Evolutionary conservation across 768 basidiomycete species (phyloP).

Genomic region (Termitomyces sp.): DNA sequence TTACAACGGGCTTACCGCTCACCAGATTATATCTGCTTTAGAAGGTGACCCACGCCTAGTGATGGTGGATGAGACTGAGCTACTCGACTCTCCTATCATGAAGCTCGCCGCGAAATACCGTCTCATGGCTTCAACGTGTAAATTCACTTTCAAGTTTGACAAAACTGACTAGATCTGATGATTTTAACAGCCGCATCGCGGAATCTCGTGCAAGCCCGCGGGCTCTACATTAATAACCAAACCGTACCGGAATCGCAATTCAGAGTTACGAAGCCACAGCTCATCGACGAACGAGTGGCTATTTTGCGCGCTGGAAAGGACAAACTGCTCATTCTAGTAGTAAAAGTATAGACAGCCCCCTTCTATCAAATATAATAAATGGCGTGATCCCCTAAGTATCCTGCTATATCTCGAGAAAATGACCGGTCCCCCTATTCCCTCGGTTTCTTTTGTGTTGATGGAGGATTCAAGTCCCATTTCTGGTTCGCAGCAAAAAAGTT

Average conservation of each 20-base stretch:
- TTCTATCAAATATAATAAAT: too few relatives aligned
- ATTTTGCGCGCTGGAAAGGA: slow-evolving; percentile 76
- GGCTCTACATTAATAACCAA: slow-evolving; percentile 69
- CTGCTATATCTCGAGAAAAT: too few relatives aligned
- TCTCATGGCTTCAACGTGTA: slow-evolving; percentile 63
- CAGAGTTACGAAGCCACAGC: slow-evolving; percentile 36
- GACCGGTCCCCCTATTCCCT: too few relatives aligned
- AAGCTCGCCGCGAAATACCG: slow-evolving; percentile 60
- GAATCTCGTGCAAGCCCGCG: slow-evolving; percentile 57
- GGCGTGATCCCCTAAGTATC: too few relatives aligned
- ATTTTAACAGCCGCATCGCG: slow-evolving; percentile 56
- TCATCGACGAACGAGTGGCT: slow-evolving; percentile 59
- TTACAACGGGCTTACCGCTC: slow-evolving; percentile 44
- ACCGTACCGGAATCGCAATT: slow-evolving; percentile 48
- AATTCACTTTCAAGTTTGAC: slow-evolving; percentile 20
- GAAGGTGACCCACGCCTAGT: slow-evolving; percentile 62
- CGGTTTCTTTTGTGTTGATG: too few relatives aligned
- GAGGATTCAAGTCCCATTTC: too few relatives aligned
- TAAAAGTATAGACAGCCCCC: background rate
- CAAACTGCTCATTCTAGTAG: slow-evolving; percentile 54
- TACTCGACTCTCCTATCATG: slow-evolving; percentile 49
- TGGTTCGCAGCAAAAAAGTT: too few relatives aligned
- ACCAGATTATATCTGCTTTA: slow-evolving; percentile 60
- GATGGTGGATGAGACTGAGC: slow-evolving; percentile 43
- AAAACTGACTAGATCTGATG: background rate